Conservation (phyloP, 208 protist species). For the Porcisia hertigi region DNA sequence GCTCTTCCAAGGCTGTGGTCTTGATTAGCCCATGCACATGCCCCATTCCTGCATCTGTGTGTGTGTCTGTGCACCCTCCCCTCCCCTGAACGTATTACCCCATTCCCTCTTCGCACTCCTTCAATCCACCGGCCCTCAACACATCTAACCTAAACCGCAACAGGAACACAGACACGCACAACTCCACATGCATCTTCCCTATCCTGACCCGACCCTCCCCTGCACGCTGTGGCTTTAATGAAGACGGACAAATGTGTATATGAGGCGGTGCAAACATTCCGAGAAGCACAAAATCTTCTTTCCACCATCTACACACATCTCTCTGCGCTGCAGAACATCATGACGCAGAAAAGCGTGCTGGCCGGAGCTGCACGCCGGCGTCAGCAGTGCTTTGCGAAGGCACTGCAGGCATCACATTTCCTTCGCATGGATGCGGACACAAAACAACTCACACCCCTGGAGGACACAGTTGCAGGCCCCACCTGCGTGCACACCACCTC, state of each 20-base stretch:
- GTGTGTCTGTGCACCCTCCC: too few relatives aligned
- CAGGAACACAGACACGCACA: too few relatives aligned
- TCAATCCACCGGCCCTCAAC: neutral
- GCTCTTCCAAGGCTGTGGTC: neutral
- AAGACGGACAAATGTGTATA: slow-evolving; percentile 18
- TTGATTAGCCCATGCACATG: neutral
- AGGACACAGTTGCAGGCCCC: neutral
- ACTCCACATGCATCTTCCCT: neutral
- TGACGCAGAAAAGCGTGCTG: slow-evolving; percentile 41
- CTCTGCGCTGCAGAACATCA: slow-evolving; percentile 56
- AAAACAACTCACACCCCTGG: neutral
- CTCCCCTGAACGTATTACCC: neutral
- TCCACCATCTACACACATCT: slow-evolving; percentile 45
- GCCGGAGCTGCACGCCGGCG: slow-evolving; percentile 49
- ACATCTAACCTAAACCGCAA: neutral
- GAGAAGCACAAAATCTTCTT: slow-evolving; percentile 69
- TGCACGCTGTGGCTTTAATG: neutral
- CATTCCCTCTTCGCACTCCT: neutral
- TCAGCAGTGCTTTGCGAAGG: slow-evolving; percentile 22
- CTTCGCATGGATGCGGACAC: slow-evolving; percentile 6
- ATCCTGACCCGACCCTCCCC: too few relatives aligned
- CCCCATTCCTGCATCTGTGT: neutral
- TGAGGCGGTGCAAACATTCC: slow-evolving; percentile 56
- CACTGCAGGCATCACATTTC: neutral
- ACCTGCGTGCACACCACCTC: slow-evolving; percentile 17